A percentile compares a stretch with the other conserved stretches of the same genome.
phyloP scores from a whole-genome alignment of 2,329 filamentous ascomycete genomes.

The Monosporascus sp. region DNA sequence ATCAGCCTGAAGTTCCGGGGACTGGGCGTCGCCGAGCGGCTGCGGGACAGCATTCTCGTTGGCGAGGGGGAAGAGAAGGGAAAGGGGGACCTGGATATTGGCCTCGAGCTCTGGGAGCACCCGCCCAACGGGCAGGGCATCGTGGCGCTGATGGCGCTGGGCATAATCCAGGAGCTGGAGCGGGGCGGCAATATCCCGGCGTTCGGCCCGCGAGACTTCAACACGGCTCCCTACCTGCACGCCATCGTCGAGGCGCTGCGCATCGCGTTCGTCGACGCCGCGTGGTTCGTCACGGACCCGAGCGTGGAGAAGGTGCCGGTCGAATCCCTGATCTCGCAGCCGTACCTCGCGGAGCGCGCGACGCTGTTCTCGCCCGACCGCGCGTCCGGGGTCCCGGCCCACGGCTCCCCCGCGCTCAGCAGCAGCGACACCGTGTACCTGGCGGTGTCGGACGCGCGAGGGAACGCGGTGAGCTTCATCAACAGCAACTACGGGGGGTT shows the following conservation, averaged over 20 bases:
- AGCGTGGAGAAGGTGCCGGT: conserved; percentile 65
- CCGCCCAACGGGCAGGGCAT: conserved; percentile 96
- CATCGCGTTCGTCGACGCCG: conserved; percentile 83
- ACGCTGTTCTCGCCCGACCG: conserved; percentile 52
- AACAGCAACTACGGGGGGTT: conserved; percentile 92
- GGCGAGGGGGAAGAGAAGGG: conserved; percentile 31
- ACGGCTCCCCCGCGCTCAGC: conserved; percentile 76
- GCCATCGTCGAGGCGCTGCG: conserved; percentile 82
- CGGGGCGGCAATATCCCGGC: conserved; percentile 66
- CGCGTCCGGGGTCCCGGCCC: conserved; percentile 56
- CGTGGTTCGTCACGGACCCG: conserved; percentile 87
- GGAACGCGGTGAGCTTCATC: conserved; percentile 94
- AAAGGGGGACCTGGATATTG: conserved; percentile 35
- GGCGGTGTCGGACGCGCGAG: conserved; percentile 70
- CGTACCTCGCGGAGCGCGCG: conserved; percentile 69
- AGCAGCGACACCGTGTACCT: conserved; percentile 96
- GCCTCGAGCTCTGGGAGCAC: conserved; percentile 89
- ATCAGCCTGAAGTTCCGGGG: conserved; percentile 77
- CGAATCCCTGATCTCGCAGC: conserved; percentile 60
- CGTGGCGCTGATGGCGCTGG: conserved; percentile 88
- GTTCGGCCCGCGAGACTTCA: conserved; percentile 70
- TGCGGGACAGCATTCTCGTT: conserved; percentile 26
- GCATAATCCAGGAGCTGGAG: conserved; percentile 84
- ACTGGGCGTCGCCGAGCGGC: conserved; percentile 39
- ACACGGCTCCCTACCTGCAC: conserved; percentile 76